Percentiles rank a stretch among this genome's conserved stretches.
Evolutionary conservation across 257 asterid species (phyloP).

Genomic region (Solanum sejunctum): DNA sequence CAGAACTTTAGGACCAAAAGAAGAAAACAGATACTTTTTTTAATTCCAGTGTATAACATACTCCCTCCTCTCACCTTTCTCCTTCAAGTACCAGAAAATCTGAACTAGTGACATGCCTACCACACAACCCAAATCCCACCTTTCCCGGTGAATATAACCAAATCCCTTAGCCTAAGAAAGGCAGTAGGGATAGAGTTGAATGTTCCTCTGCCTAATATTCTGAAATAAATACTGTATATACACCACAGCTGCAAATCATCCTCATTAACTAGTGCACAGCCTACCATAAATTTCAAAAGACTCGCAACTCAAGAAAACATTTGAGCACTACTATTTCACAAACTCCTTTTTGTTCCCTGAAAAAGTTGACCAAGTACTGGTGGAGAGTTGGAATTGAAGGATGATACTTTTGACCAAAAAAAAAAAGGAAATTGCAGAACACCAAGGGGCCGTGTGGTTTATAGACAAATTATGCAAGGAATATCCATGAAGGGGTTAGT

Average conservation of each 20-base stretch:
- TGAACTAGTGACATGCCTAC: not conserved
- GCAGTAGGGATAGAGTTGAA: not conserved
- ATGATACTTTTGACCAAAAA: not conserved
- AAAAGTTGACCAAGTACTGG: not conserved
- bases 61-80: not conserved
- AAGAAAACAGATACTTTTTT: not conserved
- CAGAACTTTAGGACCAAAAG: not conserved
- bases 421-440: not conserved
- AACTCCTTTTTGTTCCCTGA: not conserved
- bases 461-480: not conserved
- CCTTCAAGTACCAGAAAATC: not conserved
- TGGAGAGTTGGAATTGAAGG: not conserved
- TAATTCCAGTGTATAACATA: not conserved
- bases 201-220: not conserved
- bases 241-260: not conserved
- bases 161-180: not conserved
- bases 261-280: not conserved
- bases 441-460: not conserved
- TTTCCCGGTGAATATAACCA: not conserved
- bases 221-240: not conserved
- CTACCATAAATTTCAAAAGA: not conserved
- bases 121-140: not conserved
- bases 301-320: not conserved
- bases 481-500: not conserved
- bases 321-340: not conserved